These are phyloP conservation scores for Phytopythium montanum DNA, from an alignment of 352 stramenopile genomes.

Conservation along the genomic window DNA sequence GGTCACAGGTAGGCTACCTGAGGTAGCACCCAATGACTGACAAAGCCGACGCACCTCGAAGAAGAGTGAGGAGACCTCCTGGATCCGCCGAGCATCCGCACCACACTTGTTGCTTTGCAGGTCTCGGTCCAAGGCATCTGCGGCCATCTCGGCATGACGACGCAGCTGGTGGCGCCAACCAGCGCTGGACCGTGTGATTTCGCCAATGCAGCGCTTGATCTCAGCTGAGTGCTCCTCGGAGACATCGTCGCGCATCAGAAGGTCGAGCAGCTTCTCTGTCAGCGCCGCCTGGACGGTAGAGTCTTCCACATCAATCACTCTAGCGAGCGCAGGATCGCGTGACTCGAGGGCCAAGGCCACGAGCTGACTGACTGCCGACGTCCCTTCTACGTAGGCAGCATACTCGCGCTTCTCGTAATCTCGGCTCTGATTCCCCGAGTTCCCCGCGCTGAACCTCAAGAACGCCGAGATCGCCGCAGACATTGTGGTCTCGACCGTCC, in stretches of 20 bases:
- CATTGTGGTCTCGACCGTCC: not conserved
- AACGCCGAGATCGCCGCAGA: not conserved
- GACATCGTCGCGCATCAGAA: not conserved
- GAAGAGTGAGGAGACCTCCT: not conserved
- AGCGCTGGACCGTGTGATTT: not conserved
- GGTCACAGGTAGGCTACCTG: no score
- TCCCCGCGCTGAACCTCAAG: not conserved
- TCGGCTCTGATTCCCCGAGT: not conserved
- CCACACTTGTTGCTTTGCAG: not conserved
- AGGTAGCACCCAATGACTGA: no score
- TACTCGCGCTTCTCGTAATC: not conserved
- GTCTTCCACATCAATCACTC: not conserved
- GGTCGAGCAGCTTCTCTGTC: not conserved
- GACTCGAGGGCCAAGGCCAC: not conserved
- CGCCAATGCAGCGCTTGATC: not conserved
- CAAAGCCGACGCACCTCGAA: not conserved
- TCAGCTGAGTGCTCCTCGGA: not conserved
- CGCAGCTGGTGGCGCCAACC: not conserved
- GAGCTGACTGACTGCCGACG: not conserved
- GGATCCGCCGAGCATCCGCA: not conserved
- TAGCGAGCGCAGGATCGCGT: not conserved
- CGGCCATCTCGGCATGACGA: not conserved
- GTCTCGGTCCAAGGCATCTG: not conserved
- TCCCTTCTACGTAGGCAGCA: not conserved
- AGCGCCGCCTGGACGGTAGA: not conserved